Evolutionary conservation across 2,329 filamentous ascomycete genomes (phyloP), one percentile per base, ranked within the genome.

Genomic region (Gnomoniopsis smithogilvyi): DNA sequence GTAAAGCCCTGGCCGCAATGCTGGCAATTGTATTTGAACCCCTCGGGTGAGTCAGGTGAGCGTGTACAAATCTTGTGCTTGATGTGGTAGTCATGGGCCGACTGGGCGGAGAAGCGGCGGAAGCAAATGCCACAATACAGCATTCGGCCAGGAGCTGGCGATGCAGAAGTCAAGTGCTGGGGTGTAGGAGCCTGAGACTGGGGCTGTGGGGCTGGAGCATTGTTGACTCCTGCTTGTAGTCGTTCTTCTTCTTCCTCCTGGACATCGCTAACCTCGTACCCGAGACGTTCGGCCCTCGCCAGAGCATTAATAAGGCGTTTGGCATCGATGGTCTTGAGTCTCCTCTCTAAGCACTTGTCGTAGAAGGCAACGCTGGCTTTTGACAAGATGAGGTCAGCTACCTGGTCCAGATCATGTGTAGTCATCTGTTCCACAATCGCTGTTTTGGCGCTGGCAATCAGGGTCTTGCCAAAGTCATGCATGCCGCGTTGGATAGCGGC

Each of bases 231-330:
- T n/a, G n/a, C n/a, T n/a, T n/a, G n/a, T n/a, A n/a, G n/a, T n/a
- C n/a, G n/a, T n/a, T n/a, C 41, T 45, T 19, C 65, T 30, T 68
- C 43, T 61, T 79, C 75, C 14, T 79, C 75, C 14, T 83, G 70
- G 3, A 81, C 72, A 56, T 85, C 83, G 34, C 72, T 70, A 0
- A 73, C 71, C 52, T 83, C 78, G 57, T 85, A 86, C 2, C 83
- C 83, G 0, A 86, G 75, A 2, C 83, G 80, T 64, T 84, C 80
- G 1, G 82, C 81, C 38, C 78, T 74, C 2, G 82, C 82, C 21
- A 86, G 74, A 15, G 81, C 80, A 59, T 85, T 84, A 55, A 86
- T 79, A 3, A 86, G 74, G 15, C 78, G 75, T 26, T 80, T 76
- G 1, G 81, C 81, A 11, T 77, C 76, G 54, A 86, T 85, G 1